Conservation (phyloP, 2,329 filamentous ascomycete species). For the Neodidymelliopsis sp. region DNA sequence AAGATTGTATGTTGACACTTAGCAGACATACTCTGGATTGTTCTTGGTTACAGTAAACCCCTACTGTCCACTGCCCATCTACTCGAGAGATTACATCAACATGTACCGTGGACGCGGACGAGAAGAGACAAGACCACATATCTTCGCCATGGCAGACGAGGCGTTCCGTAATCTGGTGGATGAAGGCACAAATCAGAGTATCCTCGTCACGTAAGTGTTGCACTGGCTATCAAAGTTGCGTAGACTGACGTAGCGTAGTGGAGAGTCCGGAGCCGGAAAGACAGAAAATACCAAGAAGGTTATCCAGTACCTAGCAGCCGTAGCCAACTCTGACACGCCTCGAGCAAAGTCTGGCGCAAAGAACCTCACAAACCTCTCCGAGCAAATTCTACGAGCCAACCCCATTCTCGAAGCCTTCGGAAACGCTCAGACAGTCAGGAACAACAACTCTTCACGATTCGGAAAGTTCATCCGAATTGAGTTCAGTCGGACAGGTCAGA, state of each 20-base stretch:
- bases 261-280: conserved; percentile 97
- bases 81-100: conserved; percentile 94
- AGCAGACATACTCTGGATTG: conserved; percentile 89
- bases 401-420: conserved; percentile 98
- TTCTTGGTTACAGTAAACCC: conserved; percentile 98
- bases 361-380: conserved; percentile 84
- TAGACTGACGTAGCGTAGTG: conserved; percentile 54
- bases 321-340: conserved; percentile 82
- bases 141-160: conserved; percentile 96
- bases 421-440: conserved; percentile 96
- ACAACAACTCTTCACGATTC: conserved; percentile 98
- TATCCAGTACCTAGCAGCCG: conserved; percentile 96
- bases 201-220: conserved; percentile 78
- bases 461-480: conserved; percentile 99
- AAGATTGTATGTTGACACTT: conserved; percentile 2
- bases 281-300: conserved; percentile 99
- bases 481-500: conserved; percentile 86
- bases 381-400: conserved; percentile 95
- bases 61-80: conserved; percentile 93
- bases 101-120: conserved; percentile 93
- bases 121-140: conserved; percentile 96
- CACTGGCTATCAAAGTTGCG: background rate
- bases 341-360: conserved; percentile 66
- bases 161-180: conserved; percentile 96
- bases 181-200: conserved; percentile 95